Base-by-base conservation (phyloP, 208 protist species). In the Tritrichomonas musculus region DNA sequence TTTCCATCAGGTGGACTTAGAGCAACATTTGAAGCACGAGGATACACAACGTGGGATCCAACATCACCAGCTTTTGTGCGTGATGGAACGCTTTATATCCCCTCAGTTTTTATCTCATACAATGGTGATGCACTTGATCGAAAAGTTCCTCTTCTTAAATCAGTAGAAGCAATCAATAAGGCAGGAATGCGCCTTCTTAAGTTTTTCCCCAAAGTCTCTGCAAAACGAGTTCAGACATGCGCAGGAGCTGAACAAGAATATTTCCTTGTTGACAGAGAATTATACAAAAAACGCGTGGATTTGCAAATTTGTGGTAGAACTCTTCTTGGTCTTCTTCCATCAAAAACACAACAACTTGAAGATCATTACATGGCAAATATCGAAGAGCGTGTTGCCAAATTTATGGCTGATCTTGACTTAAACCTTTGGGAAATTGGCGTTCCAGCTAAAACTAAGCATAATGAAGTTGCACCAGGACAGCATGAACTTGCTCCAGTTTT, bases 401-500 rank as follows among this genome's bases (percentile, higher is more conserved):
- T 66, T 93, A 95, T 94, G 73, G 53, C 94, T 3, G 95, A 95
- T 65, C 92, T 96, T 33, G 94, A 96, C 66, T 55, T 92, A 1
- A 73, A 95, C 92, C 75, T 92, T 92, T 97, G 96, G 95, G 82
- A 96, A 92, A 65, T 98, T 4, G 97, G 97, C 73, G 95, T 98
- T 72, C 97, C 97, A 64, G 92, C 95, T 33, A 96, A 94, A 92
- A 97, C 96, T 11, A 88, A 95, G 50, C 97, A 98, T 93, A 96
- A 96, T 93, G 97, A 97, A 93, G 97, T 97, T 1, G 97, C 96
- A 13, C 96, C 97, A 47, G 94, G 93, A 65, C 97, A 98, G 95
- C 96, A 97, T 94, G 97, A 98, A 93, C 94, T 97, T 82, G 96
- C 97, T 0, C 97, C 97, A 50, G 95, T 97, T 82, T 98, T 96